These are phyloP conservation scores for Scheffersomyces segobiensis DNA, from an alignment of 1,139 yeast genomes.

Conservation along the genomic window DNA sequence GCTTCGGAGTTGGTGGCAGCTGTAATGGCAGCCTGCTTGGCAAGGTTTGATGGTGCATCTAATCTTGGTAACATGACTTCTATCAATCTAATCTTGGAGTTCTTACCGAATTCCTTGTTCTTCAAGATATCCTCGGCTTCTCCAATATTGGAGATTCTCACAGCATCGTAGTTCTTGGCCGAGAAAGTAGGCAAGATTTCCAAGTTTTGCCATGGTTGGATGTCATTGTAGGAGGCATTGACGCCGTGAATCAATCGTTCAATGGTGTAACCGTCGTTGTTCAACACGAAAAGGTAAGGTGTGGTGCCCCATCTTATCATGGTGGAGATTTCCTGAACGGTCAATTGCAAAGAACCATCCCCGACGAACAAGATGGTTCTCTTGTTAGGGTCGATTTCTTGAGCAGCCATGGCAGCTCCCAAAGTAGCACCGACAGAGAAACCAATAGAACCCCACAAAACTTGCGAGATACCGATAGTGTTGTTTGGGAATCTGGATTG, in stretches of 20 bases:
- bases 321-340: slow-evolving; percentile 85
- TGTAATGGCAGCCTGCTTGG: slow-evolving; percentile 52
- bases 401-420: slow-evolving; percentile 40
- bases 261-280: slow-evolving; percentile 87
- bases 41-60: slow-evolving; percentile 79
- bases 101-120: slow-evolving; percentile 54
- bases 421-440: slow-evolving; percentile 33
- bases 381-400: slow-evolving; percentile 65
- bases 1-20: slow-evolving; percentile 59
- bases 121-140: slow-evolving; percentile 63
- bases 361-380: slow-evolving; percentile 84
- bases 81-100: slow-evolving; percentile 69
- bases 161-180: slow-evolving; percentile 59
- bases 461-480: slow-evolving; percentile 40
- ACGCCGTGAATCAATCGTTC: slow-evolving; percentile 87
- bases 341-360: slow-evolving; percentile 87
- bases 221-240: slow-evolving; percentile 72
- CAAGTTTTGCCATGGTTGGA: slow-evolving; percentile 81
- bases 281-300: slow-evolving; percentile 79
- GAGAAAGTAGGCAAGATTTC: slow-evolving; percentile 69
- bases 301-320: slow-evolving; percentile 78
- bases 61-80: slow-evolving; percentile 78
- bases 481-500: slow-evolving; percentile 38
- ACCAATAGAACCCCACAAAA: slow-evolving; percentile 35
- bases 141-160: slow-evolving; percentile 61